Evolutionary conservation across 2,329 filamentous ascomycete species (phyloP).

Genomic region (Onygenales sp.): DNA sequence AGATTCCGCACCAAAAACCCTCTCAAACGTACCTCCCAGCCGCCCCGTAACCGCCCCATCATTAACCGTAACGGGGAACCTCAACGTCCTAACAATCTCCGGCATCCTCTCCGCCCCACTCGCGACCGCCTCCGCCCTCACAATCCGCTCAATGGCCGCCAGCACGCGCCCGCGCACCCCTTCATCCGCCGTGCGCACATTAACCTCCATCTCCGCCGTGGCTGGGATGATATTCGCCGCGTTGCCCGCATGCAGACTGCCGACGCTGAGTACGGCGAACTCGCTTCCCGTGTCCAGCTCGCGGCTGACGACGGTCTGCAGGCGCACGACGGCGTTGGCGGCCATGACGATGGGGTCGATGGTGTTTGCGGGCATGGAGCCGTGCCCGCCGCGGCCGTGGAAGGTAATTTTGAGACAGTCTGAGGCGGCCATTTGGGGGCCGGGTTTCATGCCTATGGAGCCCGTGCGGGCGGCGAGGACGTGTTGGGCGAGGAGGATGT

Average conservation of each 20-base stretch:
- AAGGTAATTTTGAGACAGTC: slow-evolving; percentile 44
- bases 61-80: slow-evolving; percentile 47
- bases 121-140: slow-evolving; percentile 47
- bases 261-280: slow-evolving; percentile 49
- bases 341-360: slow-evolving; percentile 53
- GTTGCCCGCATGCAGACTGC: slow-evolving; percentile 48
- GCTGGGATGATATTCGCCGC: slow-evolving; percentile 53
- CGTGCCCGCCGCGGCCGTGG: slow-evolving; percentile 51
- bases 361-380: slow-evolving; percentile 45
- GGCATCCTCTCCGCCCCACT: slow-evolving; percentile 41
- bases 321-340: slow-evolving; percentile 43
- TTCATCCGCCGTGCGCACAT: slow-evolving; percentile 41
- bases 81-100: slow-evolving; percentile 36
- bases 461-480: slow-evolving; percentile 40
- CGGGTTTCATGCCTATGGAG: slow-evolving; percentile 27
- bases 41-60: slow-evolving; percentile 32
- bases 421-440: slow-evolving; percentile 34
- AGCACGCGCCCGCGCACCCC: slow-evolving; percentile 41
- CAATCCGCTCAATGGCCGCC: slow-evolving; percentile 41
- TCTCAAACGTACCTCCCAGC: slow-evolving; percentile 37
- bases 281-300: slow-evolving; percentile 44
- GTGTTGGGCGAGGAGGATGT: slow-evolving; percentile 49
- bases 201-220: slow-evolving; percentile 44
- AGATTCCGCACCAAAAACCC: slow-evolving; percentile 35
- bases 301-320: slow-evolving; percentile 51